Conservation (phyloP, 371 early-diverging fungal genomes). For the Circinella minor region DNA sequence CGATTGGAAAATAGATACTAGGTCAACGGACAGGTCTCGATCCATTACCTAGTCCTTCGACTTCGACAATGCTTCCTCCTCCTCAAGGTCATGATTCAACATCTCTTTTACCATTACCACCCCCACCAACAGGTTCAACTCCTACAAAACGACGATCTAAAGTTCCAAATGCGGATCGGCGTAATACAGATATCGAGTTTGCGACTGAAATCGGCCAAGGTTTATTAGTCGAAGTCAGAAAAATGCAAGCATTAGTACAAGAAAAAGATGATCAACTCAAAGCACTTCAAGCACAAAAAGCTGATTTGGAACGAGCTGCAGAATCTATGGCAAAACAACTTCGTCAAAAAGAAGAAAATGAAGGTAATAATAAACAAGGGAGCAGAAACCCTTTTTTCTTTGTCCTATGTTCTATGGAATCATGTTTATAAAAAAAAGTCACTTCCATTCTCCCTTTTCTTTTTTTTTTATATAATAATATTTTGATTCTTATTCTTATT, state of each 20-base stretch:
- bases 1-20: constrained; percentile 18
- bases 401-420: not conserved
- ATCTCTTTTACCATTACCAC: constrained; percentile 45
- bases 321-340: constrained; percentile 69
- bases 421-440: not conserved
- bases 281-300: constrained; percentile 65
- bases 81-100: constrained; percentile 40
- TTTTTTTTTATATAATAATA: not conserved
- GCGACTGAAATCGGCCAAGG: constrained; percentile 64
- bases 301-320: constrained; percentile 65
- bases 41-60: constrained; percentile 50
- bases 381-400: not conserved
- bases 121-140: constrained; percentile 50
- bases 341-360: constrained; percentile 63
- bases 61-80: constrained; percentile 44
- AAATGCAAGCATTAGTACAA: constrained; percentile 56
- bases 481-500: not conserved
- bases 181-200: constrained; percentile 60
- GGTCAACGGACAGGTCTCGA: constrained; percentile 44
- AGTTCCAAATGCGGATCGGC: constrained; percentile 52
- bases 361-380: constrained; percentile 47
- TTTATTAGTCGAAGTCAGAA: constrained; percentile 53
- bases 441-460: not conserved
- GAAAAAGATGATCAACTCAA: constrained; percentile 71
- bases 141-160: constrained; percentile 58